Percentiles rank a stretch among this genome's conserved stretches.
These are phyloP conservation scores for Osmanthus fragrans DNA, from an alignment of 257 asterid genomes.

Conservation along the genomic window DNA sequence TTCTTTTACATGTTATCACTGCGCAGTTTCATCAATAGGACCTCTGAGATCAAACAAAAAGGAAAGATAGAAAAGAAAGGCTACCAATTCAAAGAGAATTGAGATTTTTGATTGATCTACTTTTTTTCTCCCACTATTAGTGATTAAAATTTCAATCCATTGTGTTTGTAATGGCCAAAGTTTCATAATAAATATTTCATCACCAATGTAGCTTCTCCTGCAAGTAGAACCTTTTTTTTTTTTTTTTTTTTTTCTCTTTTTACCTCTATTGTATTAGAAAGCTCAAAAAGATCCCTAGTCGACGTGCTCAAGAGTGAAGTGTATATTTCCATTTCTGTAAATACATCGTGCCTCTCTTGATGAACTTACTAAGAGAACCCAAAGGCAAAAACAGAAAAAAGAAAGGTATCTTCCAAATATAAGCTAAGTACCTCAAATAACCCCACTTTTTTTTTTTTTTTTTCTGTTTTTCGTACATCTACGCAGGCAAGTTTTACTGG, in stretches of 20 bases:
- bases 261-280: no score
- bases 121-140: not conserved
- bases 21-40: not conserved
- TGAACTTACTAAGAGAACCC: not conserved
- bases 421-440: not conserved
- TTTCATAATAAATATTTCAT: not conserved
- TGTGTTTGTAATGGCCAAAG: not conserved
- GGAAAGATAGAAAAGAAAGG: not conserved
- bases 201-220: not conserved
- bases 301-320: not conserved
- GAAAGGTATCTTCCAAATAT: not conserved
- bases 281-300: no score
- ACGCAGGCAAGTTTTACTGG: slow-evolving; percentile 75
- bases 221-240: not conserved
- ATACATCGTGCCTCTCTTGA: not conserved
- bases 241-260: no score
- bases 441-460: not conserved
- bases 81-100: not conserved
- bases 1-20: not conserved
- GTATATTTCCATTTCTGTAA: not conserved
- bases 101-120: not conserved
- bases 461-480: not conserved
- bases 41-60: not conserved
- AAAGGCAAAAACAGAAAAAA: no score
- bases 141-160: not conserved